Conservation (phyloP, 208 protist species). For the Acanthamoeba sp. region DNA sequence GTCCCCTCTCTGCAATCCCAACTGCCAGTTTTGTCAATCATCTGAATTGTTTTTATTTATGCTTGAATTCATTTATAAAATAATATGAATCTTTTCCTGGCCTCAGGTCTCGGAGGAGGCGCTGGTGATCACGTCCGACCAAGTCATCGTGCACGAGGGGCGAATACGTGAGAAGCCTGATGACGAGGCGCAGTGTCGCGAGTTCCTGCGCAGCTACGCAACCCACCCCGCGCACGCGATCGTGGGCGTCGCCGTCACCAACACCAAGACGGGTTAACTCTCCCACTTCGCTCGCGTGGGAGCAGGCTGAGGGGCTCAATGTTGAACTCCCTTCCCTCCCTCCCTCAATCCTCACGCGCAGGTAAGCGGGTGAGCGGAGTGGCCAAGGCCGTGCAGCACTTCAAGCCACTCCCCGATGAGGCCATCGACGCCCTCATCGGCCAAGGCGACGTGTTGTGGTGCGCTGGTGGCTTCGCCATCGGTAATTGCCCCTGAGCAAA, state of each 20-base stretch:
- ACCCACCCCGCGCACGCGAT: constrained; percentile 70
- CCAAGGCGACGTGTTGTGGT: constrained; percentile 79
- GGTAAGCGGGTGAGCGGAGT: constrained; percentile 73
- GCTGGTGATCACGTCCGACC: constrained; percentile 82
- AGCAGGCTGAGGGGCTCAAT: not conserved
- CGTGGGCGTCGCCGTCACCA: constrained; percentile 75
- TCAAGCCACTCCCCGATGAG: constrained; percentile 75
- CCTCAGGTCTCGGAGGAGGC: not conserved
- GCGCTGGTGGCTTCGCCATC: constrained; percentile 79
- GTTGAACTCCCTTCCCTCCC: too few species aligned
- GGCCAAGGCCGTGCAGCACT: constrained; percentile 76
- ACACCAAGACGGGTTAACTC: constrained; percentile 64
- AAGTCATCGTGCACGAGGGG: constrained; percentile 77
- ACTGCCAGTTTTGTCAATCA: not conserved
- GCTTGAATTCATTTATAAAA: not conserved
- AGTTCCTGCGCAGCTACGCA: constrained; percentile 79
- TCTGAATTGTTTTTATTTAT: not conserved
- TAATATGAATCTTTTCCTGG: not conserved
- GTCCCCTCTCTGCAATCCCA: constrained; percentile 24
- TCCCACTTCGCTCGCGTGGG: not conserved
- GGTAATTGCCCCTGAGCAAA: not conserved
- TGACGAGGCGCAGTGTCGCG: constrained; percentile 62
- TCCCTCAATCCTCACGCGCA: not conserved
- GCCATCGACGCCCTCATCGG: constrained; percentile 75
- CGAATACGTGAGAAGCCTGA: constrained; percentile 80